Percentiles rank a stretch among this genome's conserved stretches.
Evolutionary conservation across 2,329 filamentous ascomycete genomes (phyloP).

Genomic region (Penicillium sp.): DNA sequence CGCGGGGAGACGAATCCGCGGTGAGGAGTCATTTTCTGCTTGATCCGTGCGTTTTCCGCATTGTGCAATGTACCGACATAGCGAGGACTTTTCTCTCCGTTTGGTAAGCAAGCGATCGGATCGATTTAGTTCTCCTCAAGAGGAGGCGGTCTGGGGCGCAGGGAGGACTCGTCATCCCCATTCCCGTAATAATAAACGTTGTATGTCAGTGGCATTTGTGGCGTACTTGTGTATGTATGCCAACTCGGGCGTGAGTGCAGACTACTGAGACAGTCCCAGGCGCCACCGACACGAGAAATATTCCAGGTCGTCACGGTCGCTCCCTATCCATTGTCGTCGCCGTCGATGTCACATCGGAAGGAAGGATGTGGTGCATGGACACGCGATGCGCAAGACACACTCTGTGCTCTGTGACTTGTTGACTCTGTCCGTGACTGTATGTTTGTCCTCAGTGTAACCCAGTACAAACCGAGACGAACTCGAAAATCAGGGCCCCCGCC

Average conservation of each 20-base stretch:
- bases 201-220: not conserved
- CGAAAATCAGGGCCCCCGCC: not conserved
- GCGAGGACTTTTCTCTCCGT: too few relatives aligned
- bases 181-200: not conserved
- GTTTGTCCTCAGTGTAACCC: not conserved
- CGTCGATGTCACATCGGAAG: not conserved
- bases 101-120: not conserved
- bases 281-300: not conserved
- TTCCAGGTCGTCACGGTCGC: not conserved
- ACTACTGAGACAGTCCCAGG: too few relatives aligned
- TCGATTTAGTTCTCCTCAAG: not conserved
- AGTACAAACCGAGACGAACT: not conserved
- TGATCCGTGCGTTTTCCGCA: conserved; percentile 1
- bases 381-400: not conserved
- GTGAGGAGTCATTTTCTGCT: conserved; percentile 1
- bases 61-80: not conserved
- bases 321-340: too few relatives aligned
- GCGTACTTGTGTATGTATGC: not conserved
- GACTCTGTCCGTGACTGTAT: too few relatives aligned
- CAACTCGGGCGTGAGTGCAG: too few relatives aligned
- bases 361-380: not conserved
- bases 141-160: not conserved
- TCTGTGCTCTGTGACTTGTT: not conserved
- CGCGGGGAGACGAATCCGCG: not conserved
- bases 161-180: not conserved